phyloP scores from a whole-genome alignment of 2,329 filamentous ascomycete species.

The Sordariomycetes sp. region DNA sequence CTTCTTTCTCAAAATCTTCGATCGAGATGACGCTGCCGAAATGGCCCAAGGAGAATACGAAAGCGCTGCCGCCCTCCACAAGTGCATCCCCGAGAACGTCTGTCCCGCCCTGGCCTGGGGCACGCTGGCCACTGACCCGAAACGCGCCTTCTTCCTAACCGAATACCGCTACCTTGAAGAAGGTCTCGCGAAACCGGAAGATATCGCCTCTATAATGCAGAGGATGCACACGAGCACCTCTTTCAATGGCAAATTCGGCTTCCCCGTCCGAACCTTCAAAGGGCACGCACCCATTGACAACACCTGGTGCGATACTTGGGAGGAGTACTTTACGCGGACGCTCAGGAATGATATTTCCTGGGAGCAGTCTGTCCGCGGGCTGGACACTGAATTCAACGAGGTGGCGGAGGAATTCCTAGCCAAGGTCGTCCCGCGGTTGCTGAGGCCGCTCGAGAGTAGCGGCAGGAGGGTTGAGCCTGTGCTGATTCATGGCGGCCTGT shows the following conservation, averaged over 20 bases:
- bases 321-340: constrained; percentile 10
- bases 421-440: constrained; percentile 30
- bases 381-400: constrained; percentile 15
- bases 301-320: constrained; percentile 9
- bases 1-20: constrained; percentile 4
- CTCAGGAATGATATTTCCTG: constrained; percentile 14
- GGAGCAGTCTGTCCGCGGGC: constrained; percentile 14
- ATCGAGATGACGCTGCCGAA: neutral
- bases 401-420: constrained; percentile 18
- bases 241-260: constrained; percentile 23
- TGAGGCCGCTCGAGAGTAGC: constrained; percentile 25
- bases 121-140: constrained; percentile 6
- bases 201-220: constrained; percentile 11
- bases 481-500: constrained; percentile 29
- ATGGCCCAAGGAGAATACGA: constrained; percentile 14
- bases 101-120: constrained; percentile 11
- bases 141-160: neutral
- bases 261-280: constrained; percentile 20
- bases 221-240: constrained; percentile 3
- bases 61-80: constrained; percentile 7
- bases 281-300: constrained; percentile 9
- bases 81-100: constrained; percentile 7
- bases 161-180: neutral
- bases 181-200: neutral
- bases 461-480: constrained; percentile 25